Base-by-base conservation (phyloP, 2,329 filamentous ascomycete species). In the Ilyonectria robusta region DNA sequence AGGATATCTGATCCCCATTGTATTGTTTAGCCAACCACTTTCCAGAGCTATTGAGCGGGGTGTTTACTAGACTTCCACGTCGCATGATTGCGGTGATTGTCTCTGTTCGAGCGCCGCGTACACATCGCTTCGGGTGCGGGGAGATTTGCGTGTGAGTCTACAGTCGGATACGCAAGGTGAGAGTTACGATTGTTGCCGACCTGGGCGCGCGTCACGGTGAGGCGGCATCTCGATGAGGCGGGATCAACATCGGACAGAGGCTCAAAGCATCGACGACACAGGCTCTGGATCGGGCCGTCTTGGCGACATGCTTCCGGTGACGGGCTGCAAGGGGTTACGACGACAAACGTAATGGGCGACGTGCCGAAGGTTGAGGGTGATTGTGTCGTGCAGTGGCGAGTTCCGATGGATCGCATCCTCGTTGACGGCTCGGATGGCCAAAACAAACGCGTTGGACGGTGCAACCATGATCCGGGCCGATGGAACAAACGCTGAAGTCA, bases 271-370 rank as follows among this genome's bases (percentile, higher is more conserved):
- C n/a, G 48, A 35, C 29, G 17, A 19, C 31, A 13, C 17, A 33
- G 8, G 50, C 6, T 6, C n/a, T 17, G 10, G 59, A 26, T 56
- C 51, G 59, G 59, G 48, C 51, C 59, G 53, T 62, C 59, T 56
- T 15, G 51, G 51, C 17, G 44, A 33, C 59, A 62, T 48, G 51
- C 26, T 62, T 62, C 33, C 19, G 46, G 11, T 17, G 5, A 21
- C 11, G 19, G 48, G 50, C 37, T 10, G 10, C 11, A 31, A 33
- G 11, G 31, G n/a, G 9, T 46, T 10, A 40, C n/a, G 26, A 13
- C n/a, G 26, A 13, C 50, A 29, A 35, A 51, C 59, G 42, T 47
- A 29, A 19, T 31, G 40, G 40, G 17, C 13, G 7, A 31, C 47
- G 21, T 42, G 23, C 21, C 10, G 21, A 55, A 40, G 29, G 37